phyloP scores from a whole-genome alignment of 192 early-diverging fungal species.

The Backusella tarrabulga region DNA sequence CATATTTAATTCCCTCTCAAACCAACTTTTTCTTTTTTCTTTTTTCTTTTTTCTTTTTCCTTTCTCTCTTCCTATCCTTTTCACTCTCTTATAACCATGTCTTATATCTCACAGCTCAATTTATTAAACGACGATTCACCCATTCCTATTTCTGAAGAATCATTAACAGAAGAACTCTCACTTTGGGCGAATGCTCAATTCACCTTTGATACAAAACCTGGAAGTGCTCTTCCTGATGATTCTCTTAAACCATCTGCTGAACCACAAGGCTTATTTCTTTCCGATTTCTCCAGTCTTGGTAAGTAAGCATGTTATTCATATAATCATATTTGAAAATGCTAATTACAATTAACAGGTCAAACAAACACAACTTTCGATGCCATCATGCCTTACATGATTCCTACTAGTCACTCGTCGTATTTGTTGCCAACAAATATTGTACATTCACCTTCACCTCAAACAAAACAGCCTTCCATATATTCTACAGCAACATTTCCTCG shows the following conservation, averaged over 20 bases:
- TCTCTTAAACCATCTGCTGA: constrained; percentile 10
- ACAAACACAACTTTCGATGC: neutral
- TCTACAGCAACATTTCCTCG: constrained; percentile 10
- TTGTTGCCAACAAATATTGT: neutral
- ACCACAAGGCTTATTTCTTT: neutral
- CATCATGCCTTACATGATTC: constrained; percentile 6
- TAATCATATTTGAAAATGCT: neutral
- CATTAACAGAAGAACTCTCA: constrained; percentile 66
- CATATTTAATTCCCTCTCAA: neutral
- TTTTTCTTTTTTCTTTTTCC: neutral
- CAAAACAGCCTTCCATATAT: neutral
- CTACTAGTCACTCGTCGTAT: neutral
- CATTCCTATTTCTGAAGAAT: constrained; percentile 49
- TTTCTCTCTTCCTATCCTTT: constrained; percentile 1
- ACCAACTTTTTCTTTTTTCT: neutral
- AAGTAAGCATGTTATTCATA: neutral
- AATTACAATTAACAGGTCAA: neutral
- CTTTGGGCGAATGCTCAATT: constrained; percentile 76
- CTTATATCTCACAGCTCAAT: constrained; percentile 33
- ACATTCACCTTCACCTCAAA: neutral
- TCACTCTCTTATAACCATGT: constrained; percentile 13
- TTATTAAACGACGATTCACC: constrained; percentile 21
- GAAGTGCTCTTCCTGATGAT: constrained; percentile 42
- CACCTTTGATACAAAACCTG: constrained; percentile 59
- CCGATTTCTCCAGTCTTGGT: neutral